Conservation (phyloP, 371 early-diverging fungal species). For the Nosema muscidifuracis region DNA sequence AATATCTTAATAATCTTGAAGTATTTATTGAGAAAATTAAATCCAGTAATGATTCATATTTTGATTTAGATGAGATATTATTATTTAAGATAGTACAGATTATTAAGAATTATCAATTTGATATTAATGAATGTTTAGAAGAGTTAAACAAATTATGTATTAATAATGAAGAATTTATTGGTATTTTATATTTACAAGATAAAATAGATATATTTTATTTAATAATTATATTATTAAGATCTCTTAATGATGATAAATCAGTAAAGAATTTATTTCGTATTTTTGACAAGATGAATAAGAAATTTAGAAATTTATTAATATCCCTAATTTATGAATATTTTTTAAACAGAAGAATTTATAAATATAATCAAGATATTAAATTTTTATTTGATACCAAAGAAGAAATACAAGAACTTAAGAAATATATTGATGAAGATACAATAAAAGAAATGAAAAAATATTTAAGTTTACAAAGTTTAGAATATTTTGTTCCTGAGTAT, state of each 20-base stretch:
- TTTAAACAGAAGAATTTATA: not conserved
- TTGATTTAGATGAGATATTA: not conserved
- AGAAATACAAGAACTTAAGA: not conserved
- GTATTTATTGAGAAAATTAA: not conserved
- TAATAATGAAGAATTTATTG: not conserved
- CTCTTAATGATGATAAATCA: not conserved
- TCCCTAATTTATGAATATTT: not conserved
- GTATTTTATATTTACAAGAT: not conserved
- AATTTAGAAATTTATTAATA: not conserved
- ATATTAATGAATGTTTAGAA: not conserved
- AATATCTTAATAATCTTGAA: not conserved
- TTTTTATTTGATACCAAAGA: not conserved
- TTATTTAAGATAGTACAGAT: not conserved
- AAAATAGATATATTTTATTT: not conserved
- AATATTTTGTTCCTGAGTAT: not conserved
- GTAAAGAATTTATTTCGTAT: not conserved
- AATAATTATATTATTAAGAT: not conserved
- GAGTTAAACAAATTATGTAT: not conserved
- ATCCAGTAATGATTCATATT: not conserved
- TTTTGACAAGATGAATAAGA: not conserved
- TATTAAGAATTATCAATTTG: conserved; percentile 9
- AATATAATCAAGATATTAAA: not conserved
- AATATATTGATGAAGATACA: conserved; percentile 9
- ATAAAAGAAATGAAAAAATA: not conserved
- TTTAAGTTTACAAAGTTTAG: not conserved